Conservation (phyloP, 352 stramenopile species). For the Phytophthora macrochlamydospora region DNA sequence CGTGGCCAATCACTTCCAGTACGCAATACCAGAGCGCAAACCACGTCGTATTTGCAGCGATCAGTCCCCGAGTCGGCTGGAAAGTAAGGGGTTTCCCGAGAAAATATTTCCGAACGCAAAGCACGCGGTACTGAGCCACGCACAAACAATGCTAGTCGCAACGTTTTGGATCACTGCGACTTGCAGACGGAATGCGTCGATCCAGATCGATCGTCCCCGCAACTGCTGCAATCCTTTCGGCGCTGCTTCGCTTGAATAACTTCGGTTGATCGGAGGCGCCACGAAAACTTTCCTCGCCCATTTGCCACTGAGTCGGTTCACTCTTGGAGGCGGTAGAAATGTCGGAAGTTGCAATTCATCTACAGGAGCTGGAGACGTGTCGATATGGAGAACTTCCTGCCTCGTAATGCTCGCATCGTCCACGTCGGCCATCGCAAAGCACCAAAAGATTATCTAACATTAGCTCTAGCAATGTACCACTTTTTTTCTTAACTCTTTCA, state of each 20-base stretch:
- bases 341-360: no score
- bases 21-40: constrained; percentile 17
- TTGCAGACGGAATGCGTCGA: constrained; percentile 2
- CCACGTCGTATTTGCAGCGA: constrained; percentile 14
- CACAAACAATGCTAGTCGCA: constrained; percentile 6
- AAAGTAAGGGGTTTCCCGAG: constrained; percentile 10
- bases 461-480: no score
- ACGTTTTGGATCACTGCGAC: constrained; percentile 9
- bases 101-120: constrained; percentile 21
- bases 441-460: no score
- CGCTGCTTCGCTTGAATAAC: background rate
- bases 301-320: background rate
- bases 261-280: background rate
- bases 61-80: constrained; percentile 11
- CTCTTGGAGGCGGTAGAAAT: no score
- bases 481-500: no score
- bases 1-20: constrained; percentile 17
- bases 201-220: background rate
- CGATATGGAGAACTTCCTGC: no score
- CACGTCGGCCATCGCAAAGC: no score
- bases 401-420: no score
- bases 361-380: no score
- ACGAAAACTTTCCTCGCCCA: background rate
- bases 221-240: background rate
- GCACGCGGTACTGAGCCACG: constrained; percentile 8